Percentiles rank a stretch among this genome's conserved stretches.
Evolutionary conservation across 2,329 filamentous ascomycete genomes (phyloP).

Genomic region (Nemania abortiva): DNA sequence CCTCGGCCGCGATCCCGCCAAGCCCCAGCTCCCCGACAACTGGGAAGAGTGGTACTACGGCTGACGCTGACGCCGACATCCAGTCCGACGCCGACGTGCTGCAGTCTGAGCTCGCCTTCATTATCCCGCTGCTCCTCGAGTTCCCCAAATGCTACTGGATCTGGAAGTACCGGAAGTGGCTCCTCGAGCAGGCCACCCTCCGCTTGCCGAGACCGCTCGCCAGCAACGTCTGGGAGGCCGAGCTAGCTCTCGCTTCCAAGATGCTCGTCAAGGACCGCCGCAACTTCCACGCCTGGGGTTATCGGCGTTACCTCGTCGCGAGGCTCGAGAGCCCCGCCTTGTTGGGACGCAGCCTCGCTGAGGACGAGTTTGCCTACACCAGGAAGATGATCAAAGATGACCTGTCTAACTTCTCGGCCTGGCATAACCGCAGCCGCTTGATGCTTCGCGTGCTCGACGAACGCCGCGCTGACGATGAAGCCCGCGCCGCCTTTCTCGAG

Average conservation of each 20-base stretch:
- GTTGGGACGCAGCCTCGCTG: constrained; percentile 72
- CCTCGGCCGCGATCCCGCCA: constrained; percentile 64
- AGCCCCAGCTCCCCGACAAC: constrained; percentile 62
- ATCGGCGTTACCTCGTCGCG: constrained; percentile 82
- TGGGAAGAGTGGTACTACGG: constrained; percentile 66
- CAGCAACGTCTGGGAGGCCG: constrained; percentile 81
- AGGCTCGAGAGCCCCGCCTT: constrained; percentile 73
- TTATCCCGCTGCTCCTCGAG: constrained; percentile 84
- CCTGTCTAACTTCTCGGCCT: constrained; percentile 95
- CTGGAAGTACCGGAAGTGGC: constrained; percentile 95
- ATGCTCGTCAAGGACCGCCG: constrained; percentile 89
- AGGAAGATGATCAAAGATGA: constrained; percentile 87
- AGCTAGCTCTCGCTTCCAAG: constrained; percentile 84
- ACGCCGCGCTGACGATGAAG: constrained; percentile 70
- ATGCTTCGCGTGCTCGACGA: constrained; percentile 82
- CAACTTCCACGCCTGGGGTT: constrained; percentile 98
- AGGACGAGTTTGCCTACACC: constrained; percentile 89
- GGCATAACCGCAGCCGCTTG: constrained; percentile 90
- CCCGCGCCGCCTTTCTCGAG: constrained; percentile 77
- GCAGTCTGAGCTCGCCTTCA: constrained; percentile 80
- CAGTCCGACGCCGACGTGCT: constrained; percentile 64
- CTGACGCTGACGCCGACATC: constrained; percentile 46
- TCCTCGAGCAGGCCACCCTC: constrained; percentile 77
- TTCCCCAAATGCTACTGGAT: constrained; percentile 99
- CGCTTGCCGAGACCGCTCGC: constrained; percentile 69